Percentiles rank a stretch among this genome's conserved stretches.
Conservation (phyloP, 2,329 filamentous ascomycete genomes). For the Aureobasidium pullulans region DNA sequence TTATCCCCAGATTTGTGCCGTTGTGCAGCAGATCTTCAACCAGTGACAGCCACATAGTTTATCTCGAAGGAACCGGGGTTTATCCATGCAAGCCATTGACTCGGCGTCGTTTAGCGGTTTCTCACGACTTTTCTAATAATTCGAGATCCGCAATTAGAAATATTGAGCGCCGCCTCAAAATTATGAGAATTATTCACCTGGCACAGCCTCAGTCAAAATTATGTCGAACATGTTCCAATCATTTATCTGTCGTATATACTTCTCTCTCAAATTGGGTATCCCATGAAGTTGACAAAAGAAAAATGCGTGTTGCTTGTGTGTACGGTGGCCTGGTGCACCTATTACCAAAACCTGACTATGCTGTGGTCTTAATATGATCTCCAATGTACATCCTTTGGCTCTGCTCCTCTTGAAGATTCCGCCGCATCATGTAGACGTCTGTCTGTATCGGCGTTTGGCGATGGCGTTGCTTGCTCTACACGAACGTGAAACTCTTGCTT, state of each 20-base stretch:
- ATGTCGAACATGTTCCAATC: neutral
- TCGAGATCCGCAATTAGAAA: neutral
- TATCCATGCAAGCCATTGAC: neutral
- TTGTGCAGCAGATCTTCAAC: slow-evolving; percentile 8
- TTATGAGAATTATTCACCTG: neutral
- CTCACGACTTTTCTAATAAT: neutral
- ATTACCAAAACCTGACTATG: neutral
- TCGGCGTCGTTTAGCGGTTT: neutral
- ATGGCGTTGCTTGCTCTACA: neutral
- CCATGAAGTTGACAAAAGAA: neutral
- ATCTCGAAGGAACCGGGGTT: neutral
- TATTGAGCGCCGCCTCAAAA: neutral
- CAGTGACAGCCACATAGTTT: slow-evolving; percentile 1
- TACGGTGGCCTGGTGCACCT: neutral
- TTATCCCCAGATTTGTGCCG: slow-evolving; percentile 8
- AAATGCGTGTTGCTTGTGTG: neutral
- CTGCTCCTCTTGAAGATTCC: neutral
- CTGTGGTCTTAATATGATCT: neutral
- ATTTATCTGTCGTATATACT: neutral
- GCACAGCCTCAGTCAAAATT: neutral
- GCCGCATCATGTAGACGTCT: neutral
- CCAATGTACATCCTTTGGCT: neutral
- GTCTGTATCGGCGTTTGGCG: neutral
- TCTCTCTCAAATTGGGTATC: neutral
- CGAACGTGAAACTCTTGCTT: slow-evolving; percentile 10